Percentiles rank a stretch among this genome's conserved stretches.
These are phyloP conservation scores for Mycena alexandri DNA, from an alignment of 768 basidiomycete species.

Conservation along the genomic window DNA sequence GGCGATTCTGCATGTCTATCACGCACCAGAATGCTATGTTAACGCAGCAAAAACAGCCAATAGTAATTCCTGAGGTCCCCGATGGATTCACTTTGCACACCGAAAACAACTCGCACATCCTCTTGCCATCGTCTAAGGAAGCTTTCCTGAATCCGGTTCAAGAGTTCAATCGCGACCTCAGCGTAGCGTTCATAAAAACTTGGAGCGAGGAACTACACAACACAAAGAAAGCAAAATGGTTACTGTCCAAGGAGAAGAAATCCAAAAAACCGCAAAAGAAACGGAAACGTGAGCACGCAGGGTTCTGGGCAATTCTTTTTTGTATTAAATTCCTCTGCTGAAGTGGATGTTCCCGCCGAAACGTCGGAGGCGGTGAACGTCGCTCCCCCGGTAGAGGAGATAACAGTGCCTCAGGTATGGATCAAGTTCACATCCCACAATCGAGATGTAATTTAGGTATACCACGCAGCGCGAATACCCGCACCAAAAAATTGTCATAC, in stretches of 20 bases:
- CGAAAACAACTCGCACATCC: constrained; percentile 85
- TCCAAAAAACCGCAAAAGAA: constrained; percentile 50
- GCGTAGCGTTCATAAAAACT: constrained; percentile 88
- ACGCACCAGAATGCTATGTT: too few species aligned
- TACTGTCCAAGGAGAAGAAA: constrained; percentile 52
- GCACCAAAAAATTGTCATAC: constrained; percentile 78
- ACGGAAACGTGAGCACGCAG: constrained; percentile 36
- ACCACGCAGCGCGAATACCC: constrained; percentile 56
- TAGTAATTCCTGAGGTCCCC: constrained; percentile 67
- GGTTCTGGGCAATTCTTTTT: background rate
- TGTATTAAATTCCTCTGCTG: constrained; percentile 14
- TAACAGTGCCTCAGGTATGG: constrained; percentile 5
- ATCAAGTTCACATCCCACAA: background rate
- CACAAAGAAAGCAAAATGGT: constrained; percentile 74
- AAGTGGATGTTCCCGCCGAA: constrained; percentile 10
- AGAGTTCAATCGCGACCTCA: constrained; percentile 96
- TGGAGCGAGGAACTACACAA: constrained; percentile 85
- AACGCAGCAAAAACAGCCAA: too few species aligned
- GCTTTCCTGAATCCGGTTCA: constrained; percentile 98
- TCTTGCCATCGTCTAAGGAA: constrained; percentile 78
- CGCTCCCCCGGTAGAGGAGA: background rate
- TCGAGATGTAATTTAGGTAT: constrained; percentile 11
- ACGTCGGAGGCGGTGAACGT: constrained; percentile 5
- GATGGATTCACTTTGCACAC: constrained; percentile 84
- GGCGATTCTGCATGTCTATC: constrained; percentile 17